phyloP scores from a whole-genome alignment of 2,329 filamentous ascomycete species.

The Coleophoma crateriformis region DNA sequence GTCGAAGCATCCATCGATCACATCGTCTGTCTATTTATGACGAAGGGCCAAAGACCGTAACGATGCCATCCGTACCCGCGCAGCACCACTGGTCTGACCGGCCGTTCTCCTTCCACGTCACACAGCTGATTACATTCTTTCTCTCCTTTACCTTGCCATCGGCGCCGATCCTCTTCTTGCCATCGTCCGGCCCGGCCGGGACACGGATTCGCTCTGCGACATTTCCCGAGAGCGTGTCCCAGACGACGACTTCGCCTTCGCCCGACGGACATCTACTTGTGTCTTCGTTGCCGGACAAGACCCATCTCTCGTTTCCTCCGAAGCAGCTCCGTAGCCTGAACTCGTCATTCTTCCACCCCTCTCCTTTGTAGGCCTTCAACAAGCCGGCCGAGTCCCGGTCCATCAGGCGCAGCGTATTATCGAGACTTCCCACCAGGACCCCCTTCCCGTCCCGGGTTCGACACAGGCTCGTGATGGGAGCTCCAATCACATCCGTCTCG shows the following conservation, averaged over 20 bases:
- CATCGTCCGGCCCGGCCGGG: slow-evolving; percentile 19
- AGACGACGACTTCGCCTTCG: slow-evolving; percentile 51
- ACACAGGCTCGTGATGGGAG: slow-evolving; percentile 68
- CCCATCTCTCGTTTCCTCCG: slow-evolving; percentile 70
- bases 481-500: slow-evolving; percentile 65
- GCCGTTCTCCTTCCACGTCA: slow-evolving; percentile 57
- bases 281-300: slow-evolving; percentile 73
- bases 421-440: slow-evolving; percentile 68
- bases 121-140: slow-evolving; percentile 55
- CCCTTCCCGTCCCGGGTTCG: slow-evolving; percentile 69
- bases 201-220: slow-evolving; percentile 56
- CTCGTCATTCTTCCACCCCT: slow-evolving; percentile 33
- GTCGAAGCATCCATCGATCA: no score
- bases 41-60: slow-evolving; percentile 53
- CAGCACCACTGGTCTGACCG: slow-evolving; percentile 62
- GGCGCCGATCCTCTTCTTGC: slow-evolving; percentile 47
- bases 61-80: slow-evolving; percentile 58
- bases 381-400: slow-evolving; percentile 71
- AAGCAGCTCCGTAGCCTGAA: slow-evolving; percentile 38
- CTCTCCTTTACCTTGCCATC: slow-evolving; percentile 56
- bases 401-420: slow-evolving; percentile 73
- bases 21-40: not conserved
- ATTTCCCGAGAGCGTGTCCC: slow-evolving; percentile 77
- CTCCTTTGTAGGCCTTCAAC: slow-evolving; percentile 63
- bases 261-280: slow-evolving; percentile 5